phyloP scores from a whole-genome alignment of 208 protist species.

The Novymonas esmeraldas region DNA sequence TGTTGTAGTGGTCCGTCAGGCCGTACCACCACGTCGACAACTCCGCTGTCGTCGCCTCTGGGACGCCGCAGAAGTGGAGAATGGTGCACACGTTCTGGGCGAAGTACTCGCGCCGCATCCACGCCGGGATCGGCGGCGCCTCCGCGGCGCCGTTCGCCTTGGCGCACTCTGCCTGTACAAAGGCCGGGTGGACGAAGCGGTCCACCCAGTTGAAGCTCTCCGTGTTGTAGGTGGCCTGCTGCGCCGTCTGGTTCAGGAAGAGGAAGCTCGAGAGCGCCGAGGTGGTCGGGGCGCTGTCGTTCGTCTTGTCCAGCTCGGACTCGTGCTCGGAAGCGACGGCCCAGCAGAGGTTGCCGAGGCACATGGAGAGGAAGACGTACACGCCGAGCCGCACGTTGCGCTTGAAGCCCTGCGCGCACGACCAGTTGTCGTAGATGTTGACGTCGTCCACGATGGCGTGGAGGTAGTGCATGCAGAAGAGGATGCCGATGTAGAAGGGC shows the following conservation, averaged over 20 bases:
- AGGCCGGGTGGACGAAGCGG: constrained; percentile 73
- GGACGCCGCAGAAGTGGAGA: constrained; percentile 48
- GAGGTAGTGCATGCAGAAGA: constrained; percentile 65
- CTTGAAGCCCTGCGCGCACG: constrained; percentile 64
- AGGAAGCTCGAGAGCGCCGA: constrained; percentile 59
- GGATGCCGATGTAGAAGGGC: constrained; percentile 71
- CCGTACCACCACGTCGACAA: constrained; percentile 67
- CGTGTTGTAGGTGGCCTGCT: constrained; percentile 32
- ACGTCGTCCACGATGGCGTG: constrained; percentile 82
- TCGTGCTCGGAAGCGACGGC: constrained; percentile 77
- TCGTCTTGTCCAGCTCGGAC: constrained; percentile 46
- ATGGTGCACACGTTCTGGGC: constrained; percentile 70
- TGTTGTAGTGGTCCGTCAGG: constrained; percentile 85
- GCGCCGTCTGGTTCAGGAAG: constrained; percentile 45
- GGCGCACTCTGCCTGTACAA: constrained; percentile 60
- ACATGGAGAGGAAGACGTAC: constrained; percentile 75
- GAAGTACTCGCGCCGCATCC: constrained; percentile 90
- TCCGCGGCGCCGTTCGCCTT: constrained; percentile 39
- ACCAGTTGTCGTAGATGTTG: constrained; percentile 89
- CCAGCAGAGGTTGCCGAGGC: constrained; percentile 79
- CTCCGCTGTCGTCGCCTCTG: constrained; percentile 43
- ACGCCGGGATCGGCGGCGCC: constrained; percentile 66
- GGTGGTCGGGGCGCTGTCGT: constrained; percentile 31
- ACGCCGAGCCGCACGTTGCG: constrained; percentile 73
- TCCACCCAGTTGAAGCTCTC: constrained; percentile 77